Base-by-base conservation (phyloP, 768 basidiomycete species). In the Epithele typhae region DNA sequence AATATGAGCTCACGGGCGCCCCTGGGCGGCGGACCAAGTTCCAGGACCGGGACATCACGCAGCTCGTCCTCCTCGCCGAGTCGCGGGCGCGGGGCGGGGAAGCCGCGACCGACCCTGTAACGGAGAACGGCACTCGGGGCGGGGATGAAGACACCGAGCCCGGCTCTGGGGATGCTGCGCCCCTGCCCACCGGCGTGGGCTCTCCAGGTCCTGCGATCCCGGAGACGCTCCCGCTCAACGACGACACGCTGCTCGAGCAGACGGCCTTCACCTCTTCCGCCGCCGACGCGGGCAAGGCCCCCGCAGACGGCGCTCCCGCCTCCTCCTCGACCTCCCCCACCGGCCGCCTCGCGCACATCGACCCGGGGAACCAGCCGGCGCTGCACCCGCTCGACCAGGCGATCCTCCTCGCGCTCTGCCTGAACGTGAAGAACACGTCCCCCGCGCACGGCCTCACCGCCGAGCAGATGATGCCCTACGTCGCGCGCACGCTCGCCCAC, bases 1-100 rank as follows among this genome's bases (percentile, higher is more conserved):
- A 87, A 64, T 98, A 91, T 62, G 89, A 92, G 65, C 73, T 98
- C 43, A 94, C 91, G 0, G 96, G 96, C 7, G 90, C 92, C 9
- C 72, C 94, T 43, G 96, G 96, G 33, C 92, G 86, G 66, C 78
- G 91, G 50, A 99, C 96, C 10, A 95, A 92, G 64, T 99, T 88
- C 65, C 96, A 99, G 65, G 73, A 86, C 51, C 78, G 69, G 43
- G 87, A 92, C 25, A 70, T 88, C 46, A 87, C 85, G 44, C 96
- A 99, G 66, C 82, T 99, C 40, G 88, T 98, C 34, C 73, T 99
- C 19, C 78, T 99, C 17, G 95, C 96, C n/a, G 80, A 93, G 62
- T 92, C 92, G 51, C 78, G 81, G 45, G n/a, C 18, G 8, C 43
- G 56, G 14, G 49, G 43, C 34, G n/a, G n/a, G n/a, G n/a, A n/a